Evolutionary conservation across 768 basidiomycete species (phyloP), one percentile per base, ranked within the genome.

Genomic region (Cystofilobasidium capitatum): DNA sequence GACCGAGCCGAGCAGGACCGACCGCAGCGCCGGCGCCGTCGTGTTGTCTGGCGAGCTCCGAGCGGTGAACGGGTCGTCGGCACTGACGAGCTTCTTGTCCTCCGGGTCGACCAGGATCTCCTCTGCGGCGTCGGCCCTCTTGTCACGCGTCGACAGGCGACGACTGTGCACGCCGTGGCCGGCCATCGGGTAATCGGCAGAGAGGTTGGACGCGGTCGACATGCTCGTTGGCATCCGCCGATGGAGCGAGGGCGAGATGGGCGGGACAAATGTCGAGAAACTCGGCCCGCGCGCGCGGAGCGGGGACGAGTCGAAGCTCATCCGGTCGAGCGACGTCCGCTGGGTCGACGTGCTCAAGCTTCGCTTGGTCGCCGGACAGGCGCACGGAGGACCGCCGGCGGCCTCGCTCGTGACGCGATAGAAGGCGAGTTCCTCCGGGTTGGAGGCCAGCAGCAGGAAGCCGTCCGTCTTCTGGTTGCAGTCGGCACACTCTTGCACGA

Each of bases 91-190:
- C 51, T 8, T 61, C 67, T 2, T 24, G 40, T 47, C 35, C 63
- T 67, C 22, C 37, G 80, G 81, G 22, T 82, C 79, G 54, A 80
- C 79, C 47, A 82, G 76, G 24, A 87, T 73, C 49, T 71, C 75
- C 54, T 71, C 68, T 61, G 51, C 67, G 35, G 64, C 61, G 10
- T 70, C 69, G 8, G 49, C 29, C 26, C 82, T 80, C 64, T 22
- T 79, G 76, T 29, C 81, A 78, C 63, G 9, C 82, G 89, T 88
- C 3, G 86, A 87, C 26, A 81, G 81, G 59, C 88, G 81, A 55
- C 88, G 82, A 31, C 87, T 85, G 74, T 89, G 84, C 44, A 86
- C 82, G 24, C 87, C 90, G 73, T 89, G 89, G 2, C 81, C 88
- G 8, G 87, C 90, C 29, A 91, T 82, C 14, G 89, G 89, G 74